A percentile compares a stretch with the other conserved stretches of the same genome.
phyloP scores from a whole-genome alignment of 2,329 filamentous ascomycete genomes.

The Colletotrichum brevisporum region DNA sequence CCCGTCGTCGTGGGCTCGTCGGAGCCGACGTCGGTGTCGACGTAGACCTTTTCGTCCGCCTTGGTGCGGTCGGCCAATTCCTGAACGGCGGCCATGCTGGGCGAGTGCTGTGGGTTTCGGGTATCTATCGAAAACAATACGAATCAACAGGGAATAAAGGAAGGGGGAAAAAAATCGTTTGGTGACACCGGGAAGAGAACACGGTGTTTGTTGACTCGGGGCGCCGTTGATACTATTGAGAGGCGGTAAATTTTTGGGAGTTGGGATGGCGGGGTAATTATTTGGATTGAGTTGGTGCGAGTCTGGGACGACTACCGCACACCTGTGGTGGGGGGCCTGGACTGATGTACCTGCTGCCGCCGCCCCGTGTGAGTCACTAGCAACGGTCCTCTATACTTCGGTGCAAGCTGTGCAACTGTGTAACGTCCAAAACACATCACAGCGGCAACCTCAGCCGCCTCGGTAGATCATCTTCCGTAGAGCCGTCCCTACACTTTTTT shows the following conservation, averaged over 20 bases:
- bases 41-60: slow-evolving; percentile 71
- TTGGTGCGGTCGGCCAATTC: slow-evolving; percentile 67
- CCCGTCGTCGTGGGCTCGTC: slow-evolving; percentile 79
- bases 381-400: neutral
- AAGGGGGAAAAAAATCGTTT: neutral
- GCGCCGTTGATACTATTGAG: neutral
- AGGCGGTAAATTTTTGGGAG: slow-evolving; percentile 38
- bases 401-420: neutral
- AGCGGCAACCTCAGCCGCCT: neutral
- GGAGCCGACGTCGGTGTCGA: slow-evolving; percentile 84
- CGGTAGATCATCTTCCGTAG: neutral
- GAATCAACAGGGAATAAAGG: neutral
- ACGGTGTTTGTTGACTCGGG: slow-evolving; percentile 34
- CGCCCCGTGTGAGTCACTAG: slow-evolving; percentile 33
- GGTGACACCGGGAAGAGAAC: slow-evolving; percentile 2
- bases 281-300: slow-evolving; percentile 39
- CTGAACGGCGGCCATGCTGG: slow-evolving; percentile 59
- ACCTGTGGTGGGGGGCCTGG: slow-evolving; percentile 8
- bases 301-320: neutral
- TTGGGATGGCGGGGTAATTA: slow-evolving; percentile 41
- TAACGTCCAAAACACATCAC: neutral
- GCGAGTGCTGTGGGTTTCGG: slow-evolving; percentile 2
- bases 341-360: slow-evolving; percentile 10
- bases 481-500: neutral
- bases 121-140: neutral